These are phyloP conservation scores for Paecilomyces sp. DNA, from an alignment of 2,329 filamentous ascomycete species.

Conservation along the genomic window DNA sequence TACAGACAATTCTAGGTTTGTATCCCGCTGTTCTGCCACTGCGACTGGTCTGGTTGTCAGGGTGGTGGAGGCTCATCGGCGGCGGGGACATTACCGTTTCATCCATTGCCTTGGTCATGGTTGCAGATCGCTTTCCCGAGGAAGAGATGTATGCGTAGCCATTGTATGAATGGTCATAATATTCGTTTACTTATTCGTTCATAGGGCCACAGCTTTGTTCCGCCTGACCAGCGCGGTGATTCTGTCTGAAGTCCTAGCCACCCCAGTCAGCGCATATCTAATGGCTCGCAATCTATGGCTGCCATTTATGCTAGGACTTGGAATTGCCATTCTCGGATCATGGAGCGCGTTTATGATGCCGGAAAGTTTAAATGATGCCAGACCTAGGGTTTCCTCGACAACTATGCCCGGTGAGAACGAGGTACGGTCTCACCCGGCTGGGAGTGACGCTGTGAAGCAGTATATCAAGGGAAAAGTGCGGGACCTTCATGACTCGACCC, in stretches of 20 bases:
- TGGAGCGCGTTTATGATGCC: slow-evolving; percentile 14
- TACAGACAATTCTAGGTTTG: not conserved
- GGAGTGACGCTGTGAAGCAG: too few relatives aligned
- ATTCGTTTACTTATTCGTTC: not conserved
- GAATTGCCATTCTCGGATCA: slow-evolving; percentile 12
- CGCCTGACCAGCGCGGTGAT: slow-evolving; percentile 12
- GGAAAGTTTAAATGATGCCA: slow-evolving; percentile 4
- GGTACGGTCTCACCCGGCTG: too few relatives aligned
- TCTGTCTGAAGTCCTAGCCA: slow-evolving; percentile 17
- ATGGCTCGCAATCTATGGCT: slow-evolving; percentile 17
- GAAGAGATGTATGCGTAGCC: slow-evolving; percentile 17
- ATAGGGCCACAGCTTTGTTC: slow-evolving; percentile 14
- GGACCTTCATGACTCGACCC: too few relatives aligned
- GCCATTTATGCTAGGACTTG: slow-evolving; percentile 12
- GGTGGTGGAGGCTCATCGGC: slow-evolving; percentile 15
- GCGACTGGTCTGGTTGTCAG: slow-evolving; percentile 19
- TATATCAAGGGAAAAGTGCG: too few relatives aligned
- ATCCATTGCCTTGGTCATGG: slow-evolving; percentile 15
- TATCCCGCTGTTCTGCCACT: slow-evolving; percentile 11
- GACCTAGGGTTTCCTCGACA: not conserved
- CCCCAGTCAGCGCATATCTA: slow-evolving; percentile 20
- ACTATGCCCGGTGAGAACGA: slow-evolving; percentile 6
- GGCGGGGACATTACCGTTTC: slow-evolving; percentile 16
- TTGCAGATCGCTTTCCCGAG: slow-evolving; percentile 20
- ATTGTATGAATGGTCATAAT: too few relatives aligned